Percentiles rank a stretch among this genome's conserved stretches.
Conservation (phyloP, 768 basidiomycete genomes). For the Arthromyces matolae region DNA sequence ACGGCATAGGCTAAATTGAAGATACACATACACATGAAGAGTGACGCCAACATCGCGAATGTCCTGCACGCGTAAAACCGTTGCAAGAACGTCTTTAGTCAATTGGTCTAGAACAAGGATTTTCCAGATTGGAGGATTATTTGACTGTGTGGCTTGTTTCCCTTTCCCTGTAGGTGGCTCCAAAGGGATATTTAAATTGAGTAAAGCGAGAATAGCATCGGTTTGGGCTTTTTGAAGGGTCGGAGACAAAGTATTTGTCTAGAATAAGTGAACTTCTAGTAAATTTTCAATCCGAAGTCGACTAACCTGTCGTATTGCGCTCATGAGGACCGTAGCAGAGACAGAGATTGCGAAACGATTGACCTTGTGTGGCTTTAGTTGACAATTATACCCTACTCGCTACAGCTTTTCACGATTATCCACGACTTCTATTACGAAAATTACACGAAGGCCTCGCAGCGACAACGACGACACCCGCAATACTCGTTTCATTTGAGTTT, state of each 20-base stretch:
- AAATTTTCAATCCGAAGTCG: not conserved
- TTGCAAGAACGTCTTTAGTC: slow-evolving; percentile 95
- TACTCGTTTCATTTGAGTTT: too few relatives aligned
- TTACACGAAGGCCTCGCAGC: slow-evolving; percentile 9
- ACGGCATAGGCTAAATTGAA: slow-evolving; percentile 4
- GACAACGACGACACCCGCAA: slow-evolving; percentile 19
- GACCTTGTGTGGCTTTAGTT: slow-evolving; percentile 3
- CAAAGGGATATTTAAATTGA: slow-evolving; percentile 76
- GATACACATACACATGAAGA: slow-evolving; percentile 80
- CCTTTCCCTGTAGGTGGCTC: slow-evolving; percentile 35
- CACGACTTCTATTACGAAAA: slow-evolving; percentile 14
- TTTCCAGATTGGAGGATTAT: slow-evolving; percentile 90
- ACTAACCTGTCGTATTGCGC: slow-evolving; percentile 33
- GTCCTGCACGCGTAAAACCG: slow-evolving; percentile 93
- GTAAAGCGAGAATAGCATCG: slow-evolving; percentile 73
- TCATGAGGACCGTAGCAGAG: too few relatives aligned
- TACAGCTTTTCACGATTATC: slow-evolving; percentile 15
- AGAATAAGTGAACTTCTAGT: slow-evolving; percentile 6
- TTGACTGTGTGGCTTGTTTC: slow-evolving; percentile 42
- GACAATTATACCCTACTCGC: slow-evolving; percentile 18
- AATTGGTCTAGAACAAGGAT: slow-evolving; percentile 91
- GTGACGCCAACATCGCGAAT: slow-evolving; percentile 96
- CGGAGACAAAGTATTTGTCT: slow-evolving; percentile 34
- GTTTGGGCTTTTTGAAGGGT: slow-evolving; percentile 91
- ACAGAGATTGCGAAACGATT: too few relatives aligned